phyloP scores from a whole-genome alignment of 164 flowering plant species.

The Buxus sempervirens region DNA sequence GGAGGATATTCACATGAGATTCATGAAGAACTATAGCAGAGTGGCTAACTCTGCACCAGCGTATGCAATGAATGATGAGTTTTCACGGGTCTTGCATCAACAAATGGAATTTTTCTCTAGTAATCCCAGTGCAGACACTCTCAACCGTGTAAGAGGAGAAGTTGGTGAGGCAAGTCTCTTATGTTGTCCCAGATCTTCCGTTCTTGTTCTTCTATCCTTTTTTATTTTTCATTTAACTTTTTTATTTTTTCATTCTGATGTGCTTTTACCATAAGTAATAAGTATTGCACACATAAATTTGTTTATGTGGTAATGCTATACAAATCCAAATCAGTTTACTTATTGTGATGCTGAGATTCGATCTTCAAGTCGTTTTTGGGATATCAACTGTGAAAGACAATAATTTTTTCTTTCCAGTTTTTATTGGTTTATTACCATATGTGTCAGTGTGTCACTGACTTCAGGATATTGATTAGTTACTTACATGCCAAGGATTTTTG shows the following conservation, averaged over 20 bases:
- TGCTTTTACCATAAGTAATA: no score
- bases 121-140: constrained; percentile 86
- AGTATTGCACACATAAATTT: no score
- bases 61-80: constrained; percentile 98
- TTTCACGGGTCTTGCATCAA: constrained; percentile 95
- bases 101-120: constrained; percentile 97
- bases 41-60: constrained; percentile 88
- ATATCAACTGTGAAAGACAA: no score
- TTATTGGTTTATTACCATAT: no score
- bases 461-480: no score
- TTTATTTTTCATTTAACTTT: background rate
- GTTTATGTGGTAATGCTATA: background rate
- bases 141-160: constrained; percentile 88
- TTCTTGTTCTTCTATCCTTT: background rate
- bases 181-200: background rate
- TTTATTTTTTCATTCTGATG: no score
- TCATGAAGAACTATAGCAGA: constrained; percentile 92
- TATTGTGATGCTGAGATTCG: no score
- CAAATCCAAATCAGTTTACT: background rate
- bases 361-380: no score
- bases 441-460: no score
- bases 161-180: constrained; percentile 80
- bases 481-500: no score
- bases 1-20: constrained; percentile 96
- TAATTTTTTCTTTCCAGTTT: no score